These are phyloP conservation scores for Naganishia vishniacii DNA, from an alignment of 768 basidiomycete genomes.

Conservation along the genomic window DNA sequence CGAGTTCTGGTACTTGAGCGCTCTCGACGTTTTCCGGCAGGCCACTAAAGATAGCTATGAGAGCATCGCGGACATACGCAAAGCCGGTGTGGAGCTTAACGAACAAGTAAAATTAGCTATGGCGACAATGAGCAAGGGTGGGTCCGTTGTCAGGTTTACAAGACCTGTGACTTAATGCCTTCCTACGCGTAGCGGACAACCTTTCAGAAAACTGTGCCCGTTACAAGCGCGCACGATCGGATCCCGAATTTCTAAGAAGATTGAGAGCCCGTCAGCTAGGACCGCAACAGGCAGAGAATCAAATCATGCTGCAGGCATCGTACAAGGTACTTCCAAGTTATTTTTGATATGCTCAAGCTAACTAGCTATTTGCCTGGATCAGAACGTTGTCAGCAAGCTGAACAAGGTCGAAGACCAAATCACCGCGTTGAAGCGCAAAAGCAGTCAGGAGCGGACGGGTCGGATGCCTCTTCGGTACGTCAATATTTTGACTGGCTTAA, in stretches of 20 bases:
- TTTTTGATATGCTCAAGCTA: too few relatives aligned
- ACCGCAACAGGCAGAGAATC: slow-evolving; percentile 80
- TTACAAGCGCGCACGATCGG: slow-evolving; percentile 55
- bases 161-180: background rate
- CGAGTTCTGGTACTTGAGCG: slow-evolving; percentile 57
- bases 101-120: slow-evolving; percentile 46
- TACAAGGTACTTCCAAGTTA: slow-evolving; percentile 57
- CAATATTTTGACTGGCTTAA: background rate
- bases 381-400: slow-evolving; percentile 68
- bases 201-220: slow-evolving; percentile 67
- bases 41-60: slow-evolving; percentile 51
- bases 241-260: slow-evolving; percentile 72
- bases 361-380: background rate
- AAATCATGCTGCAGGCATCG: slow-evolving; percentile 65
- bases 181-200: slow-evolving; percentile 52
- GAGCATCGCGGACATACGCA: slow-evolving; percentile 33
- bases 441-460: slow-evolving; percentile 60
- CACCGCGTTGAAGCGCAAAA: slow-evolving; percentile 62
- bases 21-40: slow-evolving; percentile 56
- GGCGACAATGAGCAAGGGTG: slow-evolving; percentile 44
- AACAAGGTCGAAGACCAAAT: slow-evolving; percentile 75
- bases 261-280: slow-evolving; percentile 69
- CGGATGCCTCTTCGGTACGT: slow-evolving; percentile 62
- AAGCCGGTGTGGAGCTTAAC: slow-evolving; percentile 57
- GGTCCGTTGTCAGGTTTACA: slow-evolving; percentile 17